Percentiles rank a stretch among this genome's conserved stretches.
phyloP scores from a whole-genome alignment of 2,329 filamentous ascomycete species.

The Ceratocystis eucalypticola region DNA sequence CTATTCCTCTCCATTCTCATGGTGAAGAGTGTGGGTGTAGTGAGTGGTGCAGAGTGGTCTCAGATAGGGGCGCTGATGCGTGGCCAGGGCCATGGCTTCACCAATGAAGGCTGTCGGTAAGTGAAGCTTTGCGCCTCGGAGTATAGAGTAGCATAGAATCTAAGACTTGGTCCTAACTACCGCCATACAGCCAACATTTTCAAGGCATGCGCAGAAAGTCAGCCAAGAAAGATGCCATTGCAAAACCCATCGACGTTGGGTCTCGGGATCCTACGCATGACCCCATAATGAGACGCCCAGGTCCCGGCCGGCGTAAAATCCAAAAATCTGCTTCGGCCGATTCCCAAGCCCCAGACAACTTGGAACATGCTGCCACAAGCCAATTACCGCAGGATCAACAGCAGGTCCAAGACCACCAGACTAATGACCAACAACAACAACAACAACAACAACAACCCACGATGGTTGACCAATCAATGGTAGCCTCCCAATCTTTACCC shows the following conservation, averaged over 20 bases:
- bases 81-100: constrained; percentile 46
- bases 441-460: constrained; percentile 15
- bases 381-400: neutral
- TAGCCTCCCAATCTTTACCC: neutral
- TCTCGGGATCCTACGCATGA: constrained; percentile 38
- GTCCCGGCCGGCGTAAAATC: constrained; percentile 42
- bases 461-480: constrained; percentile 11
- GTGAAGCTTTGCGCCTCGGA: constrained; percentile 24
- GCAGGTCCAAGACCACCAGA: neutral
- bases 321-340: constrained; percentile 31
- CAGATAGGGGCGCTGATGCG: constrained; percentile 50
- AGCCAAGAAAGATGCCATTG: constrained; percentile 35
- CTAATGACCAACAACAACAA: neutral
- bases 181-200: constrained; percentile 41
- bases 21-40: constrained; percentile 49
- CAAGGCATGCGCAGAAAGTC: constrained; percentile 38
- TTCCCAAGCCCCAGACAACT: constrained; percentile 7
- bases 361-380: constrained; percentile 4
- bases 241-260: neutral
- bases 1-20: constrained; percentile 50
- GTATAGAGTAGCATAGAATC: neutral
- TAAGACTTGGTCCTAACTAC: neutral
- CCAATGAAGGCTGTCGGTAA: constrained; percentile 51
- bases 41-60: constrained; percentile 49
- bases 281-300: constrained; percentile 47